Conservation (phyloP, 2,329 filamentous ascomycete genomes). For the Pleomassaria siparia region DNA sequence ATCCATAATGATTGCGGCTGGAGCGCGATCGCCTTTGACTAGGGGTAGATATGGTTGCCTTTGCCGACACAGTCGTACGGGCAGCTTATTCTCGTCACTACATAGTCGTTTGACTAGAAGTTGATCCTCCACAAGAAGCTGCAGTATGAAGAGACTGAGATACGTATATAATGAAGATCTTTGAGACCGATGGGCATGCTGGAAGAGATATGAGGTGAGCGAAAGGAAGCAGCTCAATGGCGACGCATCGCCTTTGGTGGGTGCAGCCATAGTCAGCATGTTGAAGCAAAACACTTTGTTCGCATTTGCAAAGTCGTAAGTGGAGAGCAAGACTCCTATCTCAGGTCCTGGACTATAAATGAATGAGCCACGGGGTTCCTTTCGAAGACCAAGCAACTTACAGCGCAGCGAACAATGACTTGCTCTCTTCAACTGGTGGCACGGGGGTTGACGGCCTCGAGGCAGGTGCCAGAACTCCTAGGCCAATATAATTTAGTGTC, state of each 20-base stretch:
- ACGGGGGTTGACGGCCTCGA: slow-evolving; percentile 60
- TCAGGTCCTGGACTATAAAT: slow-evolving; percentile 70
- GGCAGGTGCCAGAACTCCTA: slow-evolving; percentile 73
- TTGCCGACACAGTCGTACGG: slow-evolving; percentile 85
- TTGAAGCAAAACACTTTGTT: slow-evolving; percentile 95
- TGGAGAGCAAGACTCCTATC: slow-evolving; percentile 77
- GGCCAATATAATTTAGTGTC: slow-evolving; percentile 80
- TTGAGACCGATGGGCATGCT: slow-evolving; percentile 84
- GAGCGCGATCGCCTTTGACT: slow-evolving; percentile 69
- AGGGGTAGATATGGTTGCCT: slow-evolving; percentile 81
- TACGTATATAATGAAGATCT: slow-evolving; percentile 82
- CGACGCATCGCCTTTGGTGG: slow-evolving; percentile 65
- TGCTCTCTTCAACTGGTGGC: slow-evolving; percentile 77
- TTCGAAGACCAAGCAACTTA: slow-evolving; percentile 50
- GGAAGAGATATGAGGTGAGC: slow-evolving; percentile 86
- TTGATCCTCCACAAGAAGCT: slow-evolving; percentile 84
- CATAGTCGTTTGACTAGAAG: slow-evolving; percentile 81
- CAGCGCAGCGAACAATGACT: slow-evolving; percentile 77
- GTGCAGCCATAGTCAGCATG: slow-evolving; percentile 66
- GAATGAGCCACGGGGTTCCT: slow-evolving; percentile 9
- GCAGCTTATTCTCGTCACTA: slow-evolving; percentile 71
- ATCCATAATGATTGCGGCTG: slow-evolving; percentile 78
- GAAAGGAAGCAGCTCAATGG: slow-evolving; percentile 84
- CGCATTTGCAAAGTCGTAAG: slow-evolving; percentile 90
- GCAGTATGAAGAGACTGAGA: slow-evolving; percentile 80